Evolutionary conservation across 2,329 filamentous ascomycete species (phyloP), one percentile per base, ranked within the genome.

Genomic region (Pezicula neosporulosa): DNA sequence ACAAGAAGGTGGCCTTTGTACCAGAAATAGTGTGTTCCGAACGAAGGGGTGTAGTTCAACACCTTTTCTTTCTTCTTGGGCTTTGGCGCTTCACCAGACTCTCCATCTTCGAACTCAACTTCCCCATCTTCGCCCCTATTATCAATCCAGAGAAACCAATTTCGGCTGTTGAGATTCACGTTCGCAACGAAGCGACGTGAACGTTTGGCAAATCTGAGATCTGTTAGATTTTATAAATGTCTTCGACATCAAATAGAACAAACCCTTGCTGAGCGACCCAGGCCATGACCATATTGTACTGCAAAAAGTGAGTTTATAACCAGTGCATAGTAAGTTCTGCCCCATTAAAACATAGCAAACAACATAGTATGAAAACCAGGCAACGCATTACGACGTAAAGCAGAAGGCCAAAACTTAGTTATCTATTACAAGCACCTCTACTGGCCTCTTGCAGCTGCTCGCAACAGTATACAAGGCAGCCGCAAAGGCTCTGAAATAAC

Each of bases 1-100:
- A 81, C 69, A 28, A 90, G 70, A 1, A 83, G 68, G 6, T 74
- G 74, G 4, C 78, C 74, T 44, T 75, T 77, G 66, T 84, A 89
- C 77, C 81, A 85, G 68, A 90, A 90, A 61, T 79, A 82, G 64
- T 89, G 83, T 3, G 70, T 78, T 7, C 86, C 87, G 50, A 83
- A 81, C 0, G 81, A 80, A 0, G 87, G 87, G 0, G 85, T 89
- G 67, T 86, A 89, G 27, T 69, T 68, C n/a, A 72, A 61, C 44
- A 68, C 71, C 50, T 65, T 66, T 42, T 62, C 47, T 51, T 64
- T 63, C 16, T 58, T 81, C 61, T 78, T 44, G 27, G 42, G 42
- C 58, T 71, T 70, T 55, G 63, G 53, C 2, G 58, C 55, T 24
- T 60, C 63, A n/a, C 49, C 53, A 10, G 62, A 54, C 9, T 57